Conservation (phyloP, 805 yeast species). For the Saccharomycopsis guyanensis region DNA sequence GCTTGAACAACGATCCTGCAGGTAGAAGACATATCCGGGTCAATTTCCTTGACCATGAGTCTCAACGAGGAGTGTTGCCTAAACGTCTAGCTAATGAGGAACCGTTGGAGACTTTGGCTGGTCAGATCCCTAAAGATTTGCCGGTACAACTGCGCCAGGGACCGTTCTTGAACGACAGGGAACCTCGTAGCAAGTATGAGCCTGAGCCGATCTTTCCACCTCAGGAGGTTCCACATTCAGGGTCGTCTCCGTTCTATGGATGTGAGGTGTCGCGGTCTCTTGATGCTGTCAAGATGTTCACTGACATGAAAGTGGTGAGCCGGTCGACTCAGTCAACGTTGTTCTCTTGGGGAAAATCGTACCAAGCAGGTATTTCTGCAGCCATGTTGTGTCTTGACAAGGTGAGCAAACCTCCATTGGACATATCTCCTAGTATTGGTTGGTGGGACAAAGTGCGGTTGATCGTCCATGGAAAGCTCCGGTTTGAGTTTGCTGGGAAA, state of each 20-base stretch:
- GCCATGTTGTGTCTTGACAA: slow-evolving; percentile 60
- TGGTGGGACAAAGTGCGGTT: slow-evolving; percentile 66
- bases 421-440: slow-evolving; percentile 55
- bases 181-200: background rate
- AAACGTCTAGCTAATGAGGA: background rate
- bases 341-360: slow-evolving; percentile 57
- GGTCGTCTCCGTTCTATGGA: slow-evolving; percentile 45
- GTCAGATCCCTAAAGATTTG: slow-evolving; percentile 25
- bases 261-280: slow-evolving; percentile 52
- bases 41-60: slow-evolving; percentile 36
- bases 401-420: slow-evolving; percentile 63
- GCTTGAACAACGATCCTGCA: slow-evolving; percentile 33
- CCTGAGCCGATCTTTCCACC: background rate
- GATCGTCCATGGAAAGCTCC: slow-evolving; percentile 45
- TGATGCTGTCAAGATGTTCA: slow-evolving; percentile 51
- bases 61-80: background rate
- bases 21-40: slow-evolving; percentile 45
- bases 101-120: background rate
- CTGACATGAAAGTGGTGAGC: slow-evolving; percentile 41
- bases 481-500: slow-evolving; percentile 36
- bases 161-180: background rate
- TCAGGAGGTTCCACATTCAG: background rate
- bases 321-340: slow-evolving; percentile 40
- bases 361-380: slow-evolving; percentile 52
- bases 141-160: background rate